Conservation (phyloP, 805 yeast species). For the Candida khao-thaluensis region DNA sequence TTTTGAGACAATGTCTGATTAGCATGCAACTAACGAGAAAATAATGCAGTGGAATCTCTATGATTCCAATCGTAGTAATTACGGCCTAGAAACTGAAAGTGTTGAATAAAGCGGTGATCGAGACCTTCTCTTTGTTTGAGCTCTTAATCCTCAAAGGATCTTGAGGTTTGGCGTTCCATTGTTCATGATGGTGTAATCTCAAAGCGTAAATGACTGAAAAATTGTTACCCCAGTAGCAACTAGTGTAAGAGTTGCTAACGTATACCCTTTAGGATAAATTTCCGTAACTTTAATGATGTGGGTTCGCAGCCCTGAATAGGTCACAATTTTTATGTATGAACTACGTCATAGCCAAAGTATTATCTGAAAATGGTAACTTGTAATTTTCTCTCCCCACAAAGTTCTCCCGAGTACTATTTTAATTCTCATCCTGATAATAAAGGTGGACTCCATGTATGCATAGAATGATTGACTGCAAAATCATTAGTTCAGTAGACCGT, state of each 20-base stretch:
- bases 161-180: not conserved
- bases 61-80: too few relatives aligned
- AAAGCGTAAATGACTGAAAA: not conserved
- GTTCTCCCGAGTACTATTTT: constrained; percentile 5
- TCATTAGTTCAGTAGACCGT: too few relatives aligned
- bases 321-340: constrained; percentile 1
- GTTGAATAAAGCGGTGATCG: too few relatives aligned
- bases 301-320: not conserved
- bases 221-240: constrained; percentile 3
- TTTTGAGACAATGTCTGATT: constrained; percentile 2
- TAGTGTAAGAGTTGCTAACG: constrained; percentile 1
- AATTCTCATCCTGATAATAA: too few relatives aligned
- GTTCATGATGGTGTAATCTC: not conserved
- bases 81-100: too few relatives aligned
- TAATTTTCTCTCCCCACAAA: constrained; percentile 4
- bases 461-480: too few relatives aligned
- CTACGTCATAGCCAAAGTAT: not conserved
- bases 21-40: not conserved
- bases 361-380: constrained; percentile 1
- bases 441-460: too few relatives aligned
- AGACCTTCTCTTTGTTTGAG: too few relatives aligned
- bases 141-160: not conserved
- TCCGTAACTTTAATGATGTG: not conserved
- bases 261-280: constrained; percentile 3
- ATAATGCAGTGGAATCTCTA: constrained; percentile 5